Conservation (phyloP, 768 basidiomycete species). For the Naganishia antarctica region DNA sequence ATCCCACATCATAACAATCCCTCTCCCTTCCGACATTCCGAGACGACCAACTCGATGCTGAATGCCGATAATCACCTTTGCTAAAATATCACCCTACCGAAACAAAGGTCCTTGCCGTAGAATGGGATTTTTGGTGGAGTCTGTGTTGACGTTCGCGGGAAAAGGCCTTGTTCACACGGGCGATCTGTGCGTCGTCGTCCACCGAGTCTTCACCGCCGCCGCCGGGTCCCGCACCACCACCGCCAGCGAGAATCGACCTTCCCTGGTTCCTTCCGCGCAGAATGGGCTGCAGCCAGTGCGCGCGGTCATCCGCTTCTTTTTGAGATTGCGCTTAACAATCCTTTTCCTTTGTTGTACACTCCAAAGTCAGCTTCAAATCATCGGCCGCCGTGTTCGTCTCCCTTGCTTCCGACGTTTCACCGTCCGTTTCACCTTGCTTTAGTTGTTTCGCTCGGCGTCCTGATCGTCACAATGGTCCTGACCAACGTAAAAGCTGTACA, state of each 20-base stretch:
- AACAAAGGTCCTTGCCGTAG: slow-evolving; percentile 19
- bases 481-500: too few species aligned
- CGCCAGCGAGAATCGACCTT: slow-evolving; percentile 8
- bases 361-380: too few species aligned
- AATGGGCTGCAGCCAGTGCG: too few species aligned
- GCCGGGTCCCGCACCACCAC: background rate
- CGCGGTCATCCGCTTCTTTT: too few species aligned
- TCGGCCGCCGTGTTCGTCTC: too few species aligned
- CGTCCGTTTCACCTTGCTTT: too few species aligned
- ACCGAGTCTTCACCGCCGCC: slow-evolving; percentile 12
- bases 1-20: background rate
- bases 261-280: background rate
- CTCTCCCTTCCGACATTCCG: background rate
- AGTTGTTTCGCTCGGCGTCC: too few species aligned
- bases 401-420: too few species aligned
- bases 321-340: too few species aligned
- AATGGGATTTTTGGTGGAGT: slow-evolving; percentile 13
- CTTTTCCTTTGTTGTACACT: too few species aligned
- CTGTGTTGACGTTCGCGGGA: slow-evolving; percentile 19
- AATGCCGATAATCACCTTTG: slow-evolving; percentile 15
- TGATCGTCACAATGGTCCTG: too few species aligned
- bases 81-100: slow-evolving; percentile 23
- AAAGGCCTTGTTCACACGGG: background rate
- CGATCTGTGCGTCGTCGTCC: background rate
- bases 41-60: background rate